These are phyloP conservation scores for Phoenix dactylifera DNA, from an alignment of 176 grass and related monocot species.

Conservation along the genomic window DNA sequence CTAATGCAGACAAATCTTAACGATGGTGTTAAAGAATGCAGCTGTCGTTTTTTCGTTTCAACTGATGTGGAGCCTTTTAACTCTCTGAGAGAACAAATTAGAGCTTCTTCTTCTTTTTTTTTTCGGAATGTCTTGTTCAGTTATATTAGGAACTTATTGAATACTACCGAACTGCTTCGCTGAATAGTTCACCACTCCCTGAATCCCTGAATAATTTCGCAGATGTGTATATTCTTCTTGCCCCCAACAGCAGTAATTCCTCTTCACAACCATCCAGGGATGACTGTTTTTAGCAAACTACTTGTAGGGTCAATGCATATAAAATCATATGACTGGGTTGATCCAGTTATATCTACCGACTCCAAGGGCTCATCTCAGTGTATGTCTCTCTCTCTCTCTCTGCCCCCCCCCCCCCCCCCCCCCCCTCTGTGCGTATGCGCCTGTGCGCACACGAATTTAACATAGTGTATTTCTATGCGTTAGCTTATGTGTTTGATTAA, in stretches of 20 bases:
- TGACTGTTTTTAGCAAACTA: slow-evolving; percentile 92
- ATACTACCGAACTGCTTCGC: too few relatives aligned
- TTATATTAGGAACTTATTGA: too few relatives aligned
- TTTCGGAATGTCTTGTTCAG: too few relatives aligned
- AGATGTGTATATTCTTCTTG: slow-evolving; percentile 85
- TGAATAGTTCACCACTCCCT: too few relatives aligned
- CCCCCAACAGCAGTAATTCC: slow-evolving; percentile 66
- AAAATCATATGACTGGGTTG: slow-evolving; percentile 76
- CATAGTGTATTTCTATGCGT: neutral
- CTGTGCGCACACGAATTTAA: too few relatives aligned
- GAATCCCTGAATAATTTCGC: neutral
- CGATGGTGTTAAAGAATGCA: too few relatives aligned
- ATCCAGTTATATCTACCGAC: neutral
- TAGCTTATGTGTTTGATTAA: neutral
- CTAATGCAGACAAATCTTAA: too few relatives aligned
- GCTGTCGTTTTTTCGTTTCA: too few relatives aligned
- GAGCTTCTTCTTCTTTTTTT: too few relatives aligned
- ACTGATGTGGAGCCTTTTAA: too few relatives aligned
- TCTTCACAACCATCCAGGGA: slow-evolving; percentile 86
- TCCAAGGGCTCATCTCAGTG: slow-evolving; percentile 15
- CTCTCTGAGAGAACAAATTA: too few relatives aligned
- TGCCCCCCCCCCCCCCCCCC: too few relatives aligned
- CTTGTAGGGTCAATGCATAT: slow-evolving; percentile 73
- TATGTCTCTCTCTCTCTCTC: slow-evolving; percentile 1
- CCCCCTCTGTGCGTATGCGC: neutral